Conservation (phyloP, 371 early-diverging fungal species). For the Mortierella sp. region DNA sequence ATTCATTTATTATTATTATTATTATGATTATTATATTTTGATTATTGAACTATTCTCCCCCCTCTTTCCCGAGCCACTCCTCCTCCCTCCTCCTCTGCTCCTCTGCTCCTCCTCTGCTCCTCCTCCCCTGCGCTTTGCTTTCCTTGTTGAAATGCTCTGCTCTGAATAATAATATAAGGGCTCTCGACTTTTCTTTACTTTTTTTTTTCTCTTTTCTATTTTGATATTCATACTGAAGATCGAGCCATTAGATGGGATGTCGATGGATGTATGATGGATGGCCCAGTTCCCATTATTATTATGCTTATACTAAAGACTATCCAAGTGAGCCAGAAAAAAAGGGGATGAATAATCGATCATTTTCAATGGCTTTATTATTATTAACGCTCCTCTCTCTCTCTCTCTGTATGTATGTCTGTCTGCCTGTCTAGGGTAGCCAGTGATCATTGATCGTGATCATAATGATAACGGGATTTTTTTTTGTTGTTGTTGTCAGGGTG, state of each 20-base stretch:
- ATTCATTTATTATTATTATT: too few species aligned
- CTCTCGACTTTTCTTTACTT: neutral
- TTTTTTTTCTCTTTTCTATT: neutral
- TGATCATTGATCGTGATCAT: slow-evolving; percentile 8
- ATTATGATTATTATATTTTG: too few species aligned
- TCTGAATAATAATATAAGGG: neutral
- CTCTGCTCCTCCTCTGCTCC: too few species aligned
- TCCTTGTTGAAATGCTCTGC: neutral
- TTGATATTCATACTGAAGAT: neutral
- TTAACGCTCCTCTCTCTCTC: too few species aligned
- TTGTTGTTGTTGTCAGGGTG: too few species aligned
- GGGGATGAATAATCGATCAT: neutral
- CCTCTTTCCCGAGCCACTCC: too few species aligned
- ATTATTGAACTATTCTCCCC: too few species aligned
- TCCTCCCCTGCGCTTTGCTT: too few species aligned
- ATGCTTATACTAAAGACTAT: too few species aligned
- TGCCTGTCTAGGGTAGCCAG: neutral
- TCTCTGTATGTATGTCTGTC: neutral
- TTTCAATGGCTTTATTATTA: neutral
- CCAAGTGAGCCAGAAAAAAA: neutral
- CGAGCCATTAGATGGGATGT: neutral
- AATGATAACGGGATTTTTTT: neutral
- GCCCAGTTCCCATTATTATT: too few species aligned
- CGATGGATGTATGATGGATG: too few species aligned
- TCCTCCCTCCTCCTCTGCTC: too few species aligned